phyloP scores from a whole-genome alignment of 176 grass and related monocot species.

The Zea luxurians region DNA sequence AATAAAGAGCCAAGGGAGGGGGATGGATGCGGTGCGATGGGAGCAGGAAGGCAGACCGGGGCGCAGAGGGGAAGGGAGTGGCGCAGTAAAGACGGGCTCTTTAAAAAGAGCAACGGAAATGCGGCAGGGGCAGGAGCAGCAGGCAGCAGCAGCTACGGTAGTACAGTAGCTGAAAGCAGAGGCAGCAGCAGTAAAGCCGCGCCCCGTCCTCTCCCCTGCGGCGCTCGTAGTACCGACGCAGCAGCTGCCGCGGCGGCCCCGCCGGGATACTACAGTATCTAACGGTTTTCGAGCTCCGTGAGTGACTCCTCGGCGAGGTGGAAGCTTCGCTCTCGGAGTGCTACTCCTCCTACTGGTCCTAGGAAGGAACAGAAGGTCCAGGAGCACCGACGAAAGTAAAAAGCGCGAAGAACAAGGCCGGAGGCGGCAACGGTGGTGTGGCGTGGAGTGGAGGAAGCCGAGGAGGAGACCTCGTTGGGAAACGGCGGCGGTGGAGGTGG shows the following conservation, averaged over 20 bases:
- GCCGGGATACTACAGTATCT: not conserved
- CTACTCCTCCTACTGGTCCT: not conserved
- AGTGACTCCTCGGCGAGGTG: not conserved
- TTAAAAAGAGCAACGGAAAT: conserved; percentile 45
- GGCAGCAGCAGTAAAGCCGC: conserved; percentile 38
- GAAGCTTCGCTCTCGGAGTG: not conserved
- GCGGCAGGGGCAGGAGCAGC: conserved; percentile 7
- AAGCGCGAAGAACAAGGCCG: conserved; percentile 39
- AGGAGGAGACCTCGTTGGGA: conserved; percentile 18
- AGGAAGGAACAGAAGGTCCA: not conserved
- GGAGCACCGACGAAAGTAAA: not conserved
- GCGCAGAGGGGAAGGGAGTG: conserved; percentile 23
- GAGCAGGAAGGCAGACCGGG: not conserved
- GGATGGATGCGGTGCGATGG: conserved; percentile 5
- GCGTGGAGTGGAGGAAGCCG: not conserved
- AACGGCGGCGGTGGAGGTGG: not conserved
- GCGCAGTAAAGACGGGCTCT: conserved; percentile 44
- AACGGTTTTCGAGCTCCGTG: conserved; percentile 59
- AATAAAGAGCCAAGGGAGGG: conserved; percentile 40
- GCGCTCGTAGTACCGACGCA: conserved; percentile 1
- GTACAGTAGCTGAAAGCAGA: conserved; percentile 29
- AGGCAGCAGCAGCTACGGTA: not conserved
- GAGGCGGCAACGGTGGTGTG: not conserved
- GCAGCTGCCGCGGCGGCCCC: not conserved
- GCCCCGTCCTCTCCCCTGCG: conserved; percentile 32